Evolutionary conservation across 2,329 filamentous ascomycete genomes (phyloP), one percentile per base, ranked within the genome.

Genomic region (Penicillium sp.): DNA sequence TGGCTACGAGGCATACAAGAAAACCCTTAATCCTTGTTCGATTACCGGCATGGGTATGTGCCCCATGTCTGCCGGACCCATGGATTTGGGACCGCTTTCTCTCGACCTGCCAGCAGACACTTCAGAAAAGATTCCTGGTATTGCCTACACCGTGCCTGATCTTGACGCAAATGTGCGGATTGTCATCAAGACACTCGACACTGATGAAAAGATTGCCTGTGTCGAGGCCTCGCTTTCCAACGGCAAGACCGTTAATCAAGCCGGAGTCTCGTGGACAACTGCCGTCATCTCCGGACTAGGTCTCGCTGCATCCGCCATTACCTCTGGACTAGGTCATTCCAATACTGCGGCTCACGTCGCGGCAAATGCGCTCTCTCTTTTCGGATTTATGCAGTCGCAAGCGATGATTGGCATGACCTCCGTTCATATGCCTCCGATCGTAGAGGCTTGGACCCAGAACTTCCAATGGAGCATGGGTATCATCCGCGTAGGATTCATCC

Each of bases 401-500:
- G 92, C 93, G 26, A 91, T 97, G 74, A 81, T 96, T 67, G 92
- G 92, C 61, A 87, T 97, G 75, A 90, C 88, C 52, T 85, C 88
- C 20, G 88, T 97, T 14, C 81, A 82, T 44, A 83, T 96, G 52
- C 93, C 93, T 10, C 93, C 93, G 0, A 89, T 96, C 59, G 93
- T 96, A 52, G 83, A 89, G 68, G 84, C 92, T 0, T 97, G 93
- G 93, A 96, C 92, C 2, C 92, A 97, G 77, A 93, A 97, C 76
- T 97, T 97, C 78, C 89, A 95, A 72, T 97, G 93, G 93, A 95
- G 89, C 69, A 94, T 97, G 90, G 93, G 93, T 66, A 92, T 97
- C 67, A 96, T 97, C 67, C 84, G 85, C 50, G 82, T 97, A 40
- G 81, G 80, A n/a, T 97, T 96, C 73, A 84, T 97, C 77, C 91